Evolutionary conservation across 441 rosid genomes (phyloP), one percentile per base, ranked within the genome.

Genomic region (Bruguiera hainesii): DNA sequence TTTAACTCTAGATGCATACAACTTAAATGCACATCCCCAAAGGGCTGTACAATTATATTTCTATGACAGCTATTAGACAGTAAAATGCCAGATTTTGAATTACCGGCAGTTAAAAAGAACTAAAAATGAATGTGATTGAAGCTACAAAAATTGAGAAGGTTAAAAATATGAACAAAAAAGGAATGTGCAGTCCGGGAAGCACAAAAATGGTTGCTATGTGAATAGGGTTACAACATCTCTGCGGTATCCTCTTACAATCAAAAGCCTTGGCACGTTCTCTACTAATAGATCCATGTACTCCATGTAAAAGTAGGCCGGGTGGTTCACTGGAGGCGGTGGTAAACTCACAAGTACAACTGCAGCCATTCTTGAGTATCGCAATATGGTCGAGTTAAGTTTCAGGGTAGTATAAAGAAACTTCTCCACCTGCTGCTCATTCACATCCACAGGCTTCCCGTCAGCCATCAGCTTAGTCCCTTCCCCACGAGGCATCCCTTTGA

Each of bases 271-370:
- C 29, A 96, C 89, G 68, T 96, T 96, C 81, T 93, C 97, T 48
- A 90, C 98, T 81, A 96, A 81, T 71, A 93, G 78, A 82, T 96
- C 99, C 99, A 93, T 88, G 77, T 93, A 96, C 69, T 96, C 99
- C 99, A 96, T 93, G 81, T 96, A 96, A 73, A 91, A 93, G 83
- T 90, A 93, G 1, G 93, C 84, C 1, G 97, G 98, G 66, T 96
- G 98, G 83, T 78, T 81, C 67, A 79, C 11, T 0, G 98, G 97
- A 4, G 98, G 99, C 0, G 96, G 96, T 0, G 96, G 99, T 42
- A 96, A 81, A 76, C 99, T 95, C 64, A 95, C 98, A 3, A 95
- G 93, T 75, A 95, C 99, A 19, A 96, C 96, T 0, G 98, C 96
- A 0, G 99, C 93, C 98, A 96, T 96, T 76, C 99, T 89, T 21